Evolutionary conservation across 1,284 basidiomycete species (phyloP).

Genomic region (Sanghuangporus sanghuang): DNA sequence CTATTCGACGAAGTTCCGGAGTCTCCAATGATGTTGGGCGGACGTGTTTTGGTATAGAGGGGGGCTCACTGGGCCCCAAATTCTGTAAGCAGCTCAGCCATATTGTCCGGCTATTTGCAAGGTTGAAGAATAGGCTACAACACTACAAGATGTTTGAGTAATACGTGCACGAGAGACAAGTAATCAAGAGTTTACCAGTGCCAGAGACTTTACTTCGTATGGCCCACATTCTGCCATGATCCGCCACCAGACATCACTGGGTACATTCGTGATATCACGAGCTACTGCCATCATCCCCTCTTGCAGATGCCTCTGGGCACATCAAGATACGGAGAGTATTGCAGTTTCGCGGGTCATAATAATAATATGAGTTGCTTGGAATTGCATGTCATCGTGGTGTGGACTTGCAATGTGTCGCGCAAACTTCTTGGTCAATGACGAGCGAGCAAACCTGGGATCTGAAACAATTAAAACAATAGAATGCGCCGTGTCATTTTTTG

Average conservation of each 20-base stretch:
- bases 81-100: background rate
- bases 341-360: background rate
- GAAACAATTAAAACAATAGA: too few relatives aligned
- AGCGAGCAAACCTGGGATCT: too few relatives aligned
- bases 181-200: background rate
- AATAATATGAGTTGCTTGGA: background rate
- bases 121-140: background rate
- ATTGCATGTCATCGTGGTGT: background rate
- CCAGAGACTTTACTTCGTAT: background rate
- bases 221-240: slow-evolving; percentile 3
- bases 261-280: background rate
- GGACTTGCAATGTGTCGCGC: background rate
- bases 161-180: background rate
- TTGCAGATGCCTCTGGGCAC: background rate
- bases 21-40: background rate
- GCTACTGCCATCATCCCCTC: background rate
- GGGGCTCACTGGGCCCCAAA: background rate
- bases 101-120: background rate
- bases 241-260: background rate
- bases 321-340: background rate
- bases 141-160: background rate
- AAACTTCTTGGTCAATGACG: background rate
- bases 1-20: background rate
- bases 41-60: background rate
- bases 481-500: too few relatives aligned